Evolutionary conservation across 768 basidiomycete species (phyloP), one percentile per base, ranked within the genome.

Genomic region (Lactarius evosmus): DNA sequence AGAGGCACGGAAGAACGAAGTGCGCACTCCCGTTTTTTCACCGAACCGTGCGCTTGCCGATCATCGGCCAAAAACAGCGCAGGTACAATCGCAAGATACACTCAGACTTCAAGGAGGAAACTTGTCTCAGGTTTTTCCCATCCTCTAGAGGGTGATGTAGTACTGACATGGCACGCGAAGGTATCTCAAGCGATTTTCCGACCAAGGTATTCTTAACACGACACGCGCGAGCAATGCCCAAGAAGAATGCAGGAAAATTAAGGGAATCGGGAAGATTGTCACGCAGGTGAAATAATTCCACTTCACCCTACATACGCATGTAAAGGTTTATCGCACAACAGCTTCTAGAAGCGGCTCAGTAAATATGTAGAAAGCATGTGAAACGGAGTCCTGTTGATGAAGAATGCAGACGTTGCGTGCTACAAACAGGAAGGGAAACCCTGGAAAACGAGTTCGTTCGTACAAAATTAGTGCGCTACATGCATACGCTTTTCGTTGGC

Each of bases 71-170:
- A 51, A 14, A 32, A 30, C 58, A 92, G 88, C 82, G 91, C 19
- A 86, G 80, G 74, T 82, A 83, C 69, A 93, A 93, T 73, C 82
- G 87, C 66, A 90, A 86, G 71, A 75, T 93, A 30, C 91, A 91
- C 67, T 75, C 83, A 8, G 88, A 93, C 36, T 93, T 90, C 73
- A 85, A 84, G 68, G 88, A 91, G 72, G 91, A 93, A 72, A 73
- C 82, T 0, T 93, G 91, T 71, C 75, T 85, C 59, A 81, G 85
- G 86, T 86, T 7, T 7, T 19, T 41, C 34, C 36, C 14, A 25
- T 30, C 6, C 32, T 38, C 36, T 30, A 40, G 49, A 9, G 1
- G n/a, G 34, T 4, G 7, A 22, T 16, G 49, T 38, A 12, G 41
- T 25, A 22, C 60, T 61, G 58, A 59, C 30, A 29, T 8, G 41